Conservation (phyloP, 129 eudicot species). For the Escallonia rubra region DNA sequence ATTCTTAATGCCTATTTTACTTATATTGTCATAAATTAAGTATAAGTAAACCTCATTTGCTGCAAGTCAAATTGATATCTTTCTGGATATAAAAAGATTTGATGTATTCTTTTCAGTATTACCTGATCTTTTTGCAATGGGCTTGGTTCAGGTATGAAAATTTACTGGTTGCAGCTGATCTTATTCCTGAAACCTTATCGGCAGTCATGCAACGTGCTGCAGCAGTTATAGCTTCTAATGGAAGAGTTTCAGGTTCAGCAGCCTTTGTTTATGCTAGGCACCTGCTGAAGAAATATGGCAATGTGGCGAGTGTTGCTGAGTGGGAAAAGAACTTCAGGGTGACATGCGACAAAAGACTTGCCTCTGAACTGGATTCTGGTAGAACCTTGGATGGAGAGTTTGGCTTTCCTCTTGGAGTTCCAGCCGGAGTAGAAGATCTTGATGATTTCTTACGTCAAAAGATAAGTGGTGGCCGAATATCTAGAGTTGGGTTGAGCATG, state of each 20-base stretch:
- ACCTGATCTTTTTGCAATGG: neutral
- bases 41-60: neutral
- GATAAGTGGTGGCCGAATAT: constrained; percentile 65
- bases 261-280: constrained; percentile 70
- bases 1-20: neutral
- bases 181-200: constrained; percentile 82
- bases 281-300: constrained; percentile 64
- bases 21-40: too few relatives aligned
- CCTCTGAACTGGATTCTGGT: constrained; percentile 78
- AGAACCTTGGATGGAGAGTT: constrained; percentile 69
- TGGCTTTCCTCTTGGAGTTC: constrained; percentile 75
- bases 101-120: neutral
- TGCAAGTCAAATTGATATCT: neutral
- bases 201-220: constrained; percentile 73
- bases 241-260: constrained; percentile 66
- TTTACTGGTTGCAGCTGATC: constrained; percentile 78
- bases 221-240: constrained; percentile 56
- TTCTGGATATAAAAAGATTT: neutral
- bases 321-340: constrained; percentile 78
- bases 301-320: constrained; percentile 61
- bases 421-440: constrained; percentile 82
- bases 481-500: constrained; percentile 87
- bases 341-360: constrained; percentile 66
- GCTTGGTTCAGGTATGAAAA: constrained; percentile 73
- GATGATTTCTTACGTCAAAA: constrained; percentile 86